These are phyloP conservation scores for Aspergillus baeticus DNA, from an alignment of 495 filamentous ascomycete genomes.

Conservation along the genomic window DNA sequence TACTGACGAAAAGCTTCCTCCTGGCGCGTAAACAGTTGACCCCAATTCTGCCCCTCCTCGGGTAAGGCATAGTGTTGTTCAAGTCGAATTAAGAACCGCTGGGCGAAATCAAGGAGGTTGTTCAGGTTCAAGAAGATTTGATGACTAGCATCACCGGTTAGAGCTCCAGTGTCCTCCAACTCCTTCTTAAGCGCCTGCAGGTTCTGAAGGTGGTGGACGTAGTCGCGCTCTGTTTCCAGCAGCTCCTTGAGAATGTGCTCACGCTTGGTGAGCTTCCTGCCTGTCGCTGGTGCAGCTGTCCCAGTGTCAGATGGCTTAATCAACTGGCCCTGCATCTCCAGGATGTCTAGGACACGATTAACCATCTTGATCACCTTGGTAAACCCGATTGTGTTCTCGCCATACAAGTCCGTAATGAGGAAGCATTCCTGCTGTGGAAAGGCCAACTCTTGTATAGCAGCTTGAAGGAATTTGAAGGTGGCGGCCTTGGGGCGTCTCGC, in stretches of 20 bases:
- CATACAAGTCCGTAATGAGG: constrained; percentile 86
- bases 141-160: constrained; percentile 88
- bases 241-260: constrained; percentile 88
- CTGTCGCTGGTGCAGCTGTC: constrained; percentile 43
- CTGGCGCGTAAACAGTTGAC: constrained; percentile 73
- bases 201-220: constrained; percentile 96
- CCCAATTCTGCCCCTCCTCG: constrained; percentile 84
- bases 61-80: constrained; percentile 89
- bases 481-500: constrained; percentile 68
- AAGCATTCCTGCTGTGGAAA: constrained; percentile 83
- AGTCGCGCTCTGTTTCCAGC: constrained; percentile 92
- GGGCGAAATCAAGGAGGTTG: constrained; percentile 89
- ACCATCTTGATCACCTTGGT: constrained; percentile 90
- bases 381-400: constrained; percentile 93
- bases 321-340: constrained; percentile 71
- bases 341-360: constrained; percentile 84
- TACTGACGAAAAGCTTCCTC: constrained; percentile 86
- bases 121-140: constrained; percentile 97
- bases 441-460: constrained; percentile 67
- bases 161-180: constrained; percentile 79
- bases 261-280: constrained; percentile 66
- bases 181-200: constrained; percentile 89
- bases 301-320: constrained; percentile 48
- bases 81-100: constrained; percentile 89
- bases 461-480: constrained; percentile 69